phyloP scores from a whole-genome alignment of 305 asterid genomes.

The Caryopteris hybrid region DNA sequence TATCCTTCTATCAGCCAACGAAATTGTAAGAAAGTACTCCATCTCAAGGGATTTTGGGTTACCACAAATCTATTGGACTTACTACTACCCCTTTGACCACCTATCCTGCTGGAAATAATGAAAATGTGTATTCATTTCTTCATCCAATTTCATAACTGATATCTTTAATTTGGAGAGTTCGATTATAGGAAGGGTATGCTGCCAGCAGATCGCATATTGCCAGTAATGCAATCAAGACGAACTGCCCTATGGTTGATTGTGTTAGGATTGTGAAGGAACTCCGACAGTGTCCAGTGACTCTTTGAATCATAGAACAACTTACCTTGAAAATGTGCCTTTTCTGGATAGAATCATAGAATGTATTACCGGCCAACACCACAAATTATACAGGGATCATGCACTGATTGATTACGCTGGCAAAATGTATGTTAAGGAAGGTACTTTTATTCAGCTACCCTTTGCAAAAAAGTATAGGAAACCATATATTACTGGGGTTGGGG shows the following conservation, averaged over 20 bases:
- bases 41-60: too few relatives aligned
- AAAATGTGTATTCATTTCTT: background rate
- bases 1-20: too few relatives aligned
- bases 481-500: too few relatives aligned
- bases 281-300: constrained; percentile 22
- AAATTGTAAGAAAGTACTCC: too few relatives aligned
- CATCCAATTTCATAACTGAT: background rate
- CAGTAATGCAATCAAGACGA: constrained; percentile 77
- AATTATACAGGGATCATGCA: background rate
- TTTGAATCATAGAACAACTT: constrained; percentile 9
- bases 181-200: constrained; percentile 64
- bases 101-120: too few relatives aligned
- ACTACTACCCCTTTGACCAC: too few relatives aligned
- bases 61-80: too few relatives aligned
- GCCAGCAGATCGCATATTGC: constrained; percentile 73
- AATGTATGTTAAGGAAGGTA: too few relatives aligned
- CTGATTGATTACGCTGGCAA: background rate
- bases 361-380: too few relatives aligned
- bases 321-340: background rate
- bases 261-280: constrained; percentile 60
- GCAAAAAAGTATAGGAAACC: too few relatives aligned
- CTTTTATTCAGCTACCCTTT: background rate
- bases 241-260: constrained; percentile 72
- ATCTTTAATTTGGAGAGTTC: background rate
- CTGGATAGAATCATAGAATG: too few relatives aligned